A percentile compares a stretch with the other conserved stretches of the same genome.
phyloP scores from a whole-genome alignment of 768 basidiomycete genomes.

The Boletus rubropictus region DNA sequence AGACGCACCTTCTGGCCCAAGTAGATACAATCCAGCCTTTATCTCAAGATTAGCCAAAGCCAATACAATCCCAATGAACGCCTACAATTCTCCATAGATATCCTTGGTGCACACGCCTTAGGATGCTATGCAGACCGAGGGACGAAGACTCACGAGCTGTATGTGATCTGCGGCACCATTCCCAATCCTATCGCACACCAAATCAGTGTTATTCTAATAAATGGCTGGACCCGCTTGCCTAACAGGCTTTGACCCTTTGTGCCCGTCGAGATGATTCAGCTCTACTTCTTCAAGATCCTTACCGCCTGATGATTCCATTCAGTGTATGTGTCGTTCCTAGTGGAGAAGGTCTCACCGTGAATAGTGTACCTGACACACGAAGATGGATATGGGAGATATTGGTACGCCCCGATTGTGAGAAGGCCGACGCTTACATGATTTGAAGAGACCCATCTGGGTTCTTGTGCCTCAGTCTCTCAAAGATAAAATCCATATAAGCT shows the following conservation, averaged over 20 bases:
- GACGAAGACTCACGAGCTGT: conserved; percentile 55
- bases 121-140: background rate
- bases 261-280: conserved; percentile 80
- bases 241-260: conserved; percentile 80
- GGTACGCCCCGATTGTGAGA: background rate
- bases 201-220: conserved; percentile 1
- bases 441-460: conserved; percentile 90
- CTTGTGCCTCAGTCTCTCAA: conserved; percentile 72
- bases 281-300: conserved; percentile 84
- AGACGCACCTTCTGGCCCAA: conserved; percentile 80
- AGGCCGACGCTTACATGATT: conserved; percentile 58
- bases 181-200: conserved; percentile 52
- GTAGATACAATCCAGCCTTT: conserved; percentile 93
- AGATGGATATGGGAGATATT: background rate
- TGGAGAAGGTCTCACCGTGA: conserved; percentile 52
- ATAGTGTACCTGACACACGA: conserved; percentile 62
- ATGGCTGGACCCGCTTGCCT: conserved; percentile 33
- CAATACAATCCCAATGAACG: background rate
- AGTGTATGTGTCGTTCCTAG: background rate
- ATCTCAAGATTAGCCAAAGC: background rate
- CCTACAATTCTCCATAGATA: conserved; percentile 90
- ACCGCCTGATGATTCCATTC: conserved; percentile 37
- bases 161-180: conserved; percentile 95
- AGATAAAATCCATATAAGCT: conserved; percentile 92
- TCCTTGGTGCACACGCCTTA: conserved; percentile 48